Conservation (phyloP, 495 filamentous ascomycete species). For the Penicillium daleae region DNA sequence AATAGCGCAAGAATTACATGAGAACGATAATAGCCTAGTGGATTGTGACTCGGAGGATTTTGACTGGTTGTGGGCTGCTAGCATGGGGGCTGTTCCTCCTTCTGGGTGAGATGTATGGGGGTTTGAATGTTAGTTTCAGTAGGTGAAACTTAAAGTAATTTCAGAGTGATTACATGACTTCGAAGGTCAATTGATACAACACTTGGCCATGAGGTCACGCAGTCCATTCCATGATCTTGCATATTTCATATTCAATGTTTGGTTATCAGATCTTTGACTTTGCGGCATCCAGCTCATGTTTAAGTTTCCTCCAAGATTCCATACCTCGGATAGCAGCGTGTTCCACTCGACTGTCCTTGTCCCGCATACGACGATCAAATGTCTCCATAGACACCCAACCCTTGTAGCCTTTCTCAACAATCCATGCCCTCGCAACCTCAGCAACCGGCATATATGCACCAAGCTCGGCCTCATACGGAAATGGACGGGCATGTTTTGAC, state of each 20-base stretch:
- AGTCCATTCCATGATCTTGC: too few relatives aligned
- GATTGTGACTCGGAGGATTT: constrained; percentile 3
- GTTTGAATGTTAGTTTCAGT: background rate
- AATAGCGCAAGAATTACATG: background rate
- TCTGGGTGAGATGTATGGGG: background rate
- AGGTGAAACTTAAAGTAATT: too few relatives aligned
- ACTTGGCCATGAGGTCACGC: too few relatives aligned
- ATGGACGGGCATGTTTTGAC: constrained; percentile 72
- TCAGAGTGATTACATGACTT: too few relatives aligned
- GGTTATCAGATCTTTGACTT: background rate
- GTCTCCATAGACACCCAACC: constrained; percentile 77
- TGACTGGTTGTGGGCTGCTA: constrained; percentile 6
- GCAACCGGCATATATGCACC: constrained; percentile 67
- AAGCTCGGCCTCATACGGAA: constrained; percentile 63
- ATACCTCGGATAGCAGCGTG: constrained; percentile 27
- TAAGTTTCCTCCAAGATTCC: constrained; percentile 9
- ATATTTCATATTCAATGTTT: too few relatives aligned
- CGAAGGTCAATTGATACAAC: too few relatives aligned
- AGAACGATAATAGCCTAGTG: background rate
- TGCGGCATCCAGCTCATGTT: background rate
- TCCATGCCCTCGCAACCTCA: constrained; percentile 50
- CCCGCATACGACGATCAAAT: constrained; percentile 67
- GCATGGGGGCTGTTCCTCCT: constrained; percentile 1
- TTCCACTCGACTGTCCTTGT: constrained; percentile 36
- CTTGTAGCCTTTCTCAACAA: constrained; percentile 62